Evolutionary conservation across 2,329 filamentous ascomycete species (phyloP), one percentile per base, ranked within the genome.

Genomic region (Orbilia ellipsospora): DNA sequence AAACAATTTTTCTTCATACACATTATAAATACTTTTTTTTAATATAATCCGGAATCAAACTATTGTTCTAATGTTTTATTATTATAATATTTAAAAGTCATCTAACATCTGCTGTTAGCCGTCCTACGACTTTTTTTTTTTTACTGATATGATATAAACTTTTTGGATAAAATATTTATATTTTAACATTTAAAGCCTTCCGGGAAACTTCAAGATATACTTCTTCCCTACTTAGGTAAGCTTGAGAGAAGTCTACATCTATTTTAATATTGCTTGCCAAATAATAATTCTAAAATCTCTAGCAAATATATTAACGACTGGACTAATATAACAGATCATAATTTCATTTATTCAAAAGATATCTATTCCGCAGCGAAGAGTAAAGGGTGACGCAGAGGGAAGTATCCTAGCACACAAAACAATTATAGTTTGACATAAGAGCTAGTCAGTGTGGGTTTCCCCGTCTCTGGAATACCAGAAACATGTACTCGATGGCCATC

Each of bases 351-450:
- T 23, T 23, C 23, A 23, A 23, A 23, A 23, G 23, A 23, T 23
- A 4, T 23, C 23, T 23, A 23, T 23, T 23, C 2, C 4, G 4
- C 2, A 23, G 4, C 4, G 23, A 4, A 23, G 23, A 23, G 23
- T 2, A 4, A 23, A 23, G 2, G 23, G 23, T 4, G 23, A 4
- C 23, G 23, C 23, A 23, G 4, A 23, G 4, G 23, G 23, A 23
- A 23, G 23, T 2, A 23, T 4, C 23, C 23, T 23, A 4, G 23
- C 23, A 23, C 23, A 4, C 2, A 23, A 4, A 23, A 23, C 23
- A 2, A 48, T 18, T 73, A 73, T 18, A 73, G 48, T 23, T 73
- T 73, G 16, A 73, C 42, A n/a, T 26, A 6, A 36, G 31, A 52
- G 6, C 54, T 55, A 18, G 68, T 60, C 1, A 42, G 18, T 23